Evolutionary conservation across 2,329 filamentous ascomycete species (phyloP), one percentile per base, ranked within the genome.

Genomic region (Verticillium isaacii): DNA sequence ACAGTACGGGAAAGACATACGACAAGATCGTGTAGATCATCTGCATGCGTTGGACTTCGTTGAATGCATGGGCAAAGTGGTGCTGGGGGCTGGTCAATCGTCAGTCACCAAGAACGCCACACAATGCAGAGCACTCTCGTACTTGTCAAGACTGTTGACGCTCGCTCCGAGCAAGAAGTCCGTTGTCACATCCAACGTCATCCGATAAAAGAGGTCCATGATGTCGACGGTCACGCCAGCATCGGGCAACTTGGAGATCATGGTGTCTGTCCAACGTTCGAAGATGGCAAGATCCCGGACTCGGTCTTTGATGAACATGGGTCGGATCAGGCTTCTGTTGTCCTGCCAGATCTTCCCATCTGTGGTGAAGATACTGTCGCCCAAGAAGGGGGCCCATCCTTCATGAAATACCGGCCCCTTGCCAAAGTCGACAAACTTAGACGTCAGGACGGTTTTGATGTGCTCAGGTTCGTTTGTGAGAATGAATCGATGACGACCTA

Each of bases 41-140:
- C 71, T 93, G 89, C 1, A 88, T 79, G 54, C 83, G 80, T 71
- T 93, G 89, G 1, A 90, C 88, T 61, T 88, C 85, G 65, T 81
- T 82, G 72, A 93, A 93, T 0, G 89, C 88, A 56, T 85, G 77
- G 1, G 89, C 88, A 70, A 93, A 92, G 25, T 82, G 77, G 61
- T 78, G 82, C 63, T 80, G 81, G 11, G 78, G 83, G 64, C 83
- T 82, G 32, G 45, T 6, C 5, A 52, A 8, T 41, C 2, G 64
- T 72, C 58, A 70, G 67, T n/a, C 45, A 50, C 32, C n/a, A 29
- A 25, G 37, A 55, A 32, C 5, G 19, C 25, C 7, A 5, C 5
- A n/a, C 32, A 5, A 4, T 11, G 25, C n/a, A 3, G 29, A 14
- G 3, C 17, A 6, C 25, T 1, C 1, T 62, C 68, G 63, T 63